These are phyloP conservation scores for Cymbopogon flexuosus DNA, from an alignment of 202 grass and related monocot genomes.

Conservation along the genomic window DNA sequence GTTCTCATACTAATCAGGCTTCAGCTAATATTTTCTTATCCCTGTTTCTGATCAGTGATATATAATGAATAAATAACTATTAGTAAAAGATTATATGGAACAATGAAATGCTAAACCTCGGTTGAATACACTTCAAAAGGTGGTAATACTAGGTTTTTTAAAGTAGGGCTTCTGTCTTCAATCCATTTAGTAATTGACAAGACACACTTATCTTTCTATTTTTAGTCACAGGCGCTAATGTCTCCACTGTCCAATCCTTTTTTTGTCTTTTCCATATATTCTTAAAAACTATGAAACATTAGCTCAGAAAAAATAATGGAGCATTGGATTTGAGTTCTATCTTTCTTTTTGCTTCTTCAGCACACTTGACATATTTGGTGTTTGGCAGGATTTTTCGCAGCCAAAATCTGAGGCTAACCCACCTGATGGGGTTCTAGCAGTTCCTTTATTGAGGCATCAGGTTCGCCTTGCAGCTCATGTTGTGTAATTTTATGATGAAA, in stretches of 20 bases:
- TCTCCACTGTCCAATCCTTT: not conserved
- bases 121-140: not conserved
- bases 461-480: constrained; percentile 36
- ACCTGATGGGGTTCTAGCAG: constrained; percentile 74
- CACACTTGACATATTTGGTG: constrained; percentile 30
- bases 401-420: constrained; percentile 77
- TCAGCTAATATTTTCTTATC: not conserved
- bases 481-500: constrained; percentile 4
- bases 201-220: not conserved
- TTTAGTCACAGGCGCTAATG: not conserved
- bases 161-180: not conserved
- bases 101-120: constrained; percentile 12
- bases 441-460: constrained; percentile 97
- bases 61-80: not conserved
- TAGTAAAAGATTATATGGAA: not conserved
- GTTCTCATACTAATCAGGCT: not conserved
- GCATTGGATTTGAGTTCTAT: not conserved
- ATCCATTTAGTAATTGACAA: not conserved
- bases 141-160: not conserved
- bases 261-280: not conserved
- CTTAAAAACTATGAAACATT: not conserved
- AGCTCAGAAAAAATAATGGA: not conserved
- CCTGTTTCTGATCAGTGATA: constrained; percentile 4
- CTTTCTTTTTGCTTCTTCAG: constrained; percentile 22
- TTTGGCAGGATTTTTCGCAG: constrained; percentile 78